These are phyloP conservation scores for Endogone sp. DNA, from an alignment of 192 early-diverging fungal species.

Conservation along the genomic window DNA sequence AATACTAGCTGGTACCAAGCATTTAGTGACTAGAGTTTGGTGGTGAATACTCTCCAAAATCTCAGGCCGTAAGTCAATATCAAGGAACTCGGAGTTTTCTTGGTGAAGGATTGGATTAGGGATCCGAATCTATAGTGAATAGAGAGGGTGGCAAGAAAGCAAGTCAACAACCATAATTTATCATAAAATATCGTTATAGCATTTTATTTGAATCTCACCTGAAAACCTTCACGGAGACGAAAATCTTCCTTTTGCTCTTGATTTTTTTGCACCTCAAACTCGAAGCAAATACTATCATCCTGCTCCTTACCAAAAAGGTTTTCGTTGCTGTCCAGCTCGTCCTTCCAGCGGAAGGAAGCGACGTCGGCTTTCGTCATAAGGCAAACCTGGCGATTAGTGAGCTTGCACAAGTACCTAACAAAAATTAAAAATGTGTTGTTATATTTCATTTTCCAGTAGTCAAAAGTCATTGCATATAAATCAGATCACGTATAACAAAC, in stretches of 20 bases:
- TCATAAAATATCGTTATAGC: not conserved
- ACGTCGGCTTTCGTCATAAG: not conserved
- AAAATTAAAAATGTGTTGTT: not conserved
- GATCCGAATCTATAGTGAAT: not conserved
- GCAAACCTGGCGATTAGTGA: not conserved
- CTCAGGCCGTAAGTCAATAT: not conserved
- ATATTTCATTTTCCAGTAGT: not conserved
- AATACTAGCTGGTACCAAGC: not conserved
- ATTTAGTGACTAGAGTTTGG: not conserved
- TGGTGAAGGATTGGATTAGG: not conserved
- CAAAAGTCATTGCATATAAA: not conserved
- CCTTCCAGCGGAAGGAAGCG: not conserved
- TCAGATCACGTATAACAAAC: not conserved
- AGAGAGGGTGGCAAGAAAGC: not conserved
- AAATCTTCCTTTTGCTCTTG: not conserved
- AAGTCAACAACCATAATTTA: not conserved
- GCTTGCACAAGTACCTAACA: not conserved
- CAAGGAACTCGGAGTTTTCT: not conserved
- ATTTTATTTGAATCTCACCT: not conserved
- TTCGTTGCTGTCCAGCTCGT: not conserved
- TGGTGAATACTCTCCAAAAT: not conserved
- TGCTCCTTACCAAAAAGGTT: not conserved
- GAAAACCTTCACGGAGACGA: not conserved
- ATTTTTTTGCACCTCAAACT: not conserved
- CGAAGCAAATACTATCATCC: not conserved